Base-by-base conservation (phyloP, 768 basidiomycete species). In the Lactarius psammicola region DNA sequence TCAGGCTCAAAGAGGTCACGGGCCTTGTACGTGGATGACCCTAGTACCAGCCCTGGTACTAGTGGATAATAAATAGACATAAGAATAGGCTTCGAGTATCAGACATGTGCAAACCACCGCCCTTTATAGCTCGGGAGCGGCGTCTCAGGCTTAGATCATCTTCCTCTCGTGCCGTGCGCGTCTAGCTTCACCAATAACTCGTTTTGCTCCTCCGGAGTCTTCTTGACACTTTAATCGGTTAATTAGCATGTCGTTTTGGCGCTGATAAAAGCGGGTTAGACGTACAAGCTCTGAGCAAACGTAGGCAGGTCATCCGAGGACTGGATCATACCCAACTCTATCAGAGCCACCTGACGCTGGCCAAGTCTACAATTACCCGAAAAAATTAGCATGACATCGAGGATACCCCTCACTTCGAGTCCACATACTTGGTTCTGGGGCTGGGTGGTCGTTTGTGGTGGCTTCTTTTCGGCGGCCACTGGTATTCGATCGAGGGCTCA, bases 211-310 rank as follows among this genome's bases (percentile, higher is more conserved):
- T 71, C 69, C 8, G 65, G 20, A 2, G 70, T 67, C 58, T 72
- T 72, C 64, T 69, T 66, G 17, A 62, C 64, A 49, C 74, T 75
- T 20, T 8, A 51, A 31, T 4, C 1, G 1, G 2, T 20, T n/a
- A 17, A 57, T 49, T 33, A 28, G 10, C 28, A 15, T 20, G 23
- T 7, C 40, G 23, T 17, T 11, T 42, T 36, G 13, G 4, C 23
- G 18, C 0, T 4, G 31, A 18, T 30, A 2, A 20, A 51, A 33
- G 2, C 18, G 10, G 17, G 7, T 10, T 7, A 34, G 34, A 80
- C 87, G 75, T 68, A 90, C 89, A 91, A 90, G 36, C 83, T 78
- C 62, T 80, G 79, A 8, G 88, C 89, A 71, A 90, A 91, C 3
- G 71, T 68, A 2, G 84, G 76, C 4, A 88, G 74, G 51, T 89